phyloP scores from a whole-genome alignment of 805 yeast species.

The Metschnikowia peoriensis region DNA sequence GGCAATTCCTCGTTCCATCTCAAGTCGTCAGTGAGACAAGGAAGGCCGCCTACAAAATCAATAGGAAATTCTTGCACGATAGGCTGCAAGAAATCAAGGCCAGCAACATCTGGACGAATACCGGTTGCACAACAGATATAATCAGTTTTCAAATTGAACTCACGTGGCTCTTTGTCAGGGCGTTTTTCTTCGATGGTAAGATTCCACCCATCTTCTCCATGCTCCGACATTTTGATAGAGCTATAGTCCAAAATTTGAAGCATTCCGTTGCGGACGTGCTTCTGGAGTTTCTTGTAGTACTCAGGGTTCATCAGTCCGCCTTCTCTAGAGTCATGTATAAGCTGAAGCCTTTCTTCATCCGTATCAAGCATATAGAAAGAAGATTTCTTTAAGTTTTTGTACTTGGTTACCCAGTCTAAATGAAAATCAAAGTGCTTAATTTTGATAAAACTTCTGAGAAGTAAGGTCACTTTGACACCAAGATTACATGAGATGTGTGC shows the following conservation, averaged over 20 bases:
- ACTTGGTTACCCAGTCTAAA: constrained; percentile 50
- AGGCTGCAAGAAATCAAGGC: constrained; percentile 29
- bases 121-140: constrained; percentile 46
- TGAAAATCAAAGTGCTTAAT: constrained; percentile 49
- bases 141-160: constrained; percentile 17
- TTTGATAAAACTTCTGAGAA: constrained; percentile 38
- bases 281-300: constrained; percentile 31
- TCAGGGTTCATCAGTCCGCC: constrained; percentile 49
- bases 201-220: constrained; percentile 31
- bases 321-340: constrained; percentile 42
- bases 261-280: constrained; percentile 30
- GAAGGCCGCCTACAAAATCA: constrained; percentile 34
- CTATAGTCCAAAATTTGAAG: constrained; percentile 29
- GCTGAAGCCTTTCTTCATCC: constrained; percentile 40
- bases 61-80: constrained; percentile 29
- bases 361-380: constrained; percentile 43
- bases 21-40: constrained; percentile 44
- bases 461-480: constrained; percentile 33
- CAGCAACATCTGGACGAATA: constrained; percentile 27
- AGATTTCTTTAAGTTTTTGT: constrained; percentile 43
- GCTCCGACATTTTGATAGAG: constrained; percentile 24
- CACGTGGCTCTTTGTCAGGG: constrained; percentile 4
- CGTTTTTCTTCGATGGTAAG: constrained; percentile 15
- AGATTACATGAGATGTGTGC: constrained; percentile 35
- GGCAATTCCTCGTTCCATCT: constrained; percentile 42